Percentiles rank a stretch among this genome's conserved stretches.
Evolutionary conservation across 1,139 yeast genomes (phyloP).

Genomic region (Ashbya aceris): DNA sequence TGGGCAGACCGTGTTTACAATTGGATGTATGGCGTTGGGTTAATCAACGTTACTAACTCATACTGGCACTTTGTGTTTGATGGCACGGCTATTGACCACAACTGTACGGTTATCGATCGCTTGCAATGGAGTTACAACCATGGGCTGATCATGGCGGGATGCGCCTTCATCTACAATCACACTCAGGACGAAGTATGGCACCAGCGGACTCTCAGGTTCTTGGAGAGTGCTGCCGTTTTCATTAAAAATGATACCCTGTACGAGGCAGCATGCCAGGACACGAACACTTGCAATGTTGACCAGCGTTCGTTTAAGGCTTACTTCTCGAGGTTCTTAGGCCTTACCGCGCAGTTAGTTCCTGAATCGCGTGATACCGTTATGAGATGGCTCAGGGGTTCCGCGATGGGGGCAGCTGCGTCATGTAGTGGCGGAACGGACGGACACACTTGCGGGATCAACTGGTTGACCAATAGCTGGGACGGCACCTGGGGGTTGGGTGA

Average conservation of each 20-base stretch:
- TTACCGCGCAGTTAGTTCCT: conserved; percentile 42
- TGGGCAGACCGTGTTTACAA: conserved; percentile 77
- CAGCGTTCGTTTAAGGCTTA: conserved; percentile 56
- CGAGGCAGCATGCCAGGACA: conserved; percentile 46
- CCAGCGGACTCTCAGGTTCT: conserved; percentile 36
- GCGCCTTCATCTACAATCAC: conserved; percentile 70
- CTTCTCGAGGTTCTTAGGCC: conserved; percentile 46
- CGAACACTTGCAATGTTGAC: conserved; percentile 45
- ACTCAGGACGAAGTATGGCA: conserved; percentile 42
- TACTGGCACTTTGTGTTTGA: conserved; percentile 55
- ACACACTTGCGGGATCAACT: conserved; percentile 66
- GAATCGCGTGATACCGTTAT: conserved; percentile 35
- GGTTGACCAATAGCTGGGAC: conserved; percentile 52
- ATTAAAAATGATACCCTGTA: conserved; percentile 41
- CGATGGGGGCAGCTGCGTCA: conserved; percentile 59
- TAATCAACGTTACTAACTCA: conserved; percentile 39
- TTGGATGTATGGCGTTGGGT: conserved; percentile 63
- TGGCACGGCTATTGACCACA: conserved; percentile 58
- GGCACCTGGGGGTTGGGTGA: conserved; percentile 83
- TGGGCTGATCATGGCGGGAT: conserved; percentile 71
- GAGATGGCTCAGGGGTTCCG: conserved; percentile 38
- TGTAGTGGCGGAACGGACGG: conserved; percentile 69
- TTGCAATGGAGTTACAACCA: conserved; percentile 85
- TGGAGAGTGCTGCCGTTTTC: conserved; percentile 37
- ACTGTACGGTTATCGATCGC: conserved; percentile 52